Evolutionary conservation across 75 land plant species (phyloP).

Genomic region (Sequoiadendron giganteum): DNA sequence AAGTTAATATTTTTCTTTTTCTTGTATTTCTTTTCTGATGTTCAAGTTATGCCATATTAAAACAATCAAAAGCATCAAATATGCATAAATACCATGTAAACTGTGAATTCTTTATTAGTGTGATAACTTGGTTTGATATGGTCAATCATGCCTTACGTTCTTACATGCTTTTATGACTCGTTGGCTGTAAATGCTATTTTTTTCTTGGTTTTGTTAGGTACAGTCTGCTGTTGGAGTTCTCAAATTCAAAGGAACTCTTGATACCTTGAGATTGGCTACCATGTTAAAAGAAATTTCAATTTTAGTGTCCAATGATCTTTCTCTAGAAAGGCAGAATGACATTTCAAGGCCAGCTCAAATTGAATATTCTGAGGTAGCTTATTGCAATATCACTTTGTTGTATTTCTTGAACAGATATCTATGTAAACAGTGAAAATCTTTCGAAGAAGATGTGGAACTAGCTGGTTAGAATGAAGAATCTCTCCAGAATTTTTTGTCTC

Average conservation of each 20-base stretch:
- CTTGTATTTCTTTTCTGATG: not conserved
- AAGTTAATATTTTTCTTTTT: not conserved
- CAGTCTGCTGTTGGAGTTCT: constrained; percentile 1
- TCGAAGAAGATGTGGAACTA: not conserved
- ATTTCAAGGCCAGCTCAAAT: constrained; percentile 2
- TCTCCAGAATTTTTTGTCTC: not conserved
- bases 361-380: constrained; percentile 8
- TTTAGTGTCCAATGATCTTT: constrained; percentile 7
- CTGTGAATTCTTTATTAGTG: not conserved
- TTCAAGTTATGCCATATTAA: not conserved
- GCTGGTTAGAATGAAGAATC: not conserved
- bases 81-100: not conserved
- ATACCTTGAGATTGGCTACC: constrained; percentile 3
- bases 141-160: not conserved
- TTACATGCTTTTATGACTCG: not conserved
- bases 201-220: not conserved
- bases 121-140: not conserved
- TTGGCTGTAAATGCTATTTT: not conserved
- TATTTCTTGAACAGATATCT: not conserved
- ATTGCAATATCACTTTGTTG: not conserved
- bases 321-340: not conserved
- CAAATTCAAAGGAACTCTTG: not conserved
- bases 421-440: not conserved
- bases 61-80: not conserved
- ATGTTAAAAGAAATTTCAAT: constrained; percentile 11